Base-by-base conservation (phyloP, 768 basidiomycete species). In the Naematelia aurantialba region DNA sequence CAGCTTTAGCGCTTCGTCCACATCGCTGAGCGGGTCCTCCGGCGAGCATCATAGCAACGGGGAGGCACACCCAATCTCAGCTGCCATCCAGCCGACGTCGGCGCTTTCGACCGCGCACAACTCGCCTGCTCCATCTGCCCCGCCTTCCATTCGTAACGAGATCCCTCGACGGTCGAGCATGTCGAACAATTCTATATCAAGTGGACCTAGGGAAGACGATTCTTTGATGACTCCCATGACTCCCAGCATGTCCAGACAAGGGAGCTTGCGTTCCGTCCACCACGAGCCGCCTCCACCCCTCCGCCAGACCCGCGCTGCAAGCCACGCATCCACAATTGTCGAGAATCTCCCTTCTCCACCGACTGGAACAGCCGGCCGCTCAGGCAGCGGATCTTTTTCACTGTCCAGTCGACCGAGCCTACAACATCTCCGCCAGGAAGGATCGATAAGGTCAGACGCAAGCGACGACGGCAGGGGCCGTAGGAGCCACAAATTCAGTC, bases 401-500 rank as follows among this genome's bases (percentile, higher is more conserved):
- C 19, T 60, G n/a, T 19, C 59, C 5, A 55, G 59, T 5, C 31
- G 51, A 12, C 63, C 52, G 8, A 52, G 48, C 22, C 17, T 58
- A n/a, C 56, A 55, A 24, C 59, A 65, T 56, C 57, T 65, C 1
- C 52, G 54, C 25, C 25, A 26, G 17, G 34, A 39, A 4, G 24
- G 25, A 4, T 54, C 34, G 26, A 19, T 4, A 44, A 31, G 42
- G 13, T 49, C 57, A 55, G 49, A 59, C 17, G 26, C 22, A 21
- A 48, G 54, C 24, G 61, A 56, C 24, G 63, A 65, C 30, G 24
- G 64, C 31, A 59, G 70, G 26, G 68, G 68, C 8, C 52, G 70
- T 19, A 68, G 65, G 45, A 47, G 58, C 25, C 48, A 56, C 56
- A 73, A 67, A 27, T 74, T 76, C 58, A 73, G 70, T 48, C 52